Percentiles rank a stretch among this genome's conserved stretches.
These are phyloP conservation scores for Penicillium mononematosum DNA, from an alignment of 495 filamentous ascomycete species.

Conservation along the genomic window DNA sequence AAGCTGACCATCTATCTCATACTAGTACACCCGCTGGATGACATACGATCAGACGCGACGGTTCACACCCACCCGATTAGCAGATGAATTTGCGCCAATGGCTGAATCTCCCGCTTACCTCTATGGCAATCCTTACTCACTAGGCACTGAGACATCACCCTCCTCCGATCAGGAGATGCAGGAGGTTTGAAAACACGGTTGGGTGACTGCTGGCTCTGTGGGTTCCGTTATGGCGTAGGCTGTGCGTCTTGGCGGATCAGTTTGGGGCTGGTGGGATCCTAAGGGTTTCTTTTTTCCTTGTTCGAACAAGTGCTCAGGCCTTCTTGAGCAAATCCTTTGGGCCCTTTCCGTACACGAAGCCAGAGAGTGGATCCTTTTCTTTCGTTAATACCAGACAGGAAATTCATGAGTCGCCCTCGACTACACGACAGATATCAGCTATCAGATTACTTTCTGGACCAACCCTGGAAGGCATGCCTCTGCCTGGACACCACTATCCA, in stretches of 20 bases:
- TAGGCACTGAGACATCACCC: not conserved
- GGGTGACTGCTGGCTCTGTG: slow-evolving; percentile 1
- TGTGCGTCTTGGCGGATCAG: not conserved
- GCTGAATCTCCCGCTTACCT: slow-evolving; percentile 23
- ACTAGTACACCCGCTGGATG: slow-evolving; percentile 45
- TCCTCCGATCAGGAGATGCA: slow-evolving; percentile 11
- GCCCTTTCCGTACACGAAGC: slow-evolving; percentile 4
- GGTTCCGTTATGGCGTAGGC: not conserved
- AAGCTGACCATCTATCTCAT: not conserved
- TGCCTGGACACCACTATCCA: not conserved
- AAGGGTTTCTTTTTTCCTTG: not conserved
- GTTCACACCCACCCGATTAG: slow-evolving; percentile 36
- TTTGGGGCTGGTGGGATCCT: slow-evolving; percentile 2
- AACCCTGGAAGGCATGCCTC: not conserved
- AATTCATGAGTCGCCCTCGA: slow-evolving; percentile 14
- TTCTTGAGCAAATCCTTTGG: not conserved
- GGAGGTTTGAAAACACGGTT: slow-evolving; percentile 10
- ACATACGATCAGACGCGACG: slow-evolving; percentile 28
- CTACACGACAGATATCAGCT: slow-evolving; percentile 19
- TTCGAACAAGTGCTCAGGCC: not conserved
- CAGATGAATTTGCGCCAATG: slow-evolving; percentile 25
- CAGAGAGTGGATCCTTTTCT: slow-evolving; percentile 5
- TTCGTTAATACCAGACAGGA: slow-evolving; percentile 12
- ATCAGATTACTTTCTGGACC: slow-evolving; percentile 3
- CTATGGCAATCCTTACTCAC: slow-evolving; percentile 9